Base-by-base conservation (phyloP, 805 yeast genomes). In the Wickerhamomyces kurtzmanii region DNA sequence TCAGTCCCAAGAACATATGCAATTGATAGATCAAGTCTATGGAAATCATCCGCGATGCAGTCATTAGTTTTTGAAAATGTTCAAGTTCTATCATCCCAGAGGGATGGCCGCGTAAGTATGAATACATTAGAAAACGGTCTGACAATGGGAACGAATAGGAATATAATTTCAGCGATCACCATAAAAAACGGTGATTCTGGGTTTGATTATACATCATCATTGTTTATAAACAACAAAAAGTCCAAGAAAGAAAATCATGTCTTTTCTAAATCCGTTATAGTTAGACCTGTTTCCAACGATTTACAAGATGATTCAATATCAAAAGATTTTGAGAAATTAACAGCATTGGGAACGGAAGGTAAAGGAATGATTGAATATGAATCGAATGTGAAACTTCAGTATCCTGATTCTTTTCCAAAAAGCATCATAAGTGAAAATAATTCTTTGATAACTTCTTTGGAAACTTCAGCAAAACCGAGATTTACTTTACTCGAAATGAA, bases 51-150 rank as follows among this genome's bases (percentile, higher is more conserved):
- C 0, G 49, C 62, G 8, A 33, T 59, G 22, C 55, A 62, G 31
- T 33, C 56, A 26, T 33, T 65, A 17, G 52, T 55, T 17, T 57
- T 65, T 49, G 83, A 73, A 39, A 38, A 70, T 19, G 43, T 59
- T 17, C 59, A 62, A 35, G 31, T 59, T 2, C 33, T 68, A 16
- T 53, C 58, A n/a, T 41, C 65, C 28, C 63, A 67, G 27, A 44
- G 57, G 8, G 32, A 42, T 0, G 31, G 36, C 10, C 44, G 53
- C 8, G 39, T 47, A 0, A 42, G 55, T 5, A 68, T 77, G 71
- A 49, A 52, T 12, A 53, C 53, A 4, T 43, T 79, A 5, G 61
- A 55, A 20, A 49, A 55, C 27, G 53, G 65, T 0, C 39, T 75
- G 15, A 53, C 62, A 1, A 53, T 59, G 5, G 66, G 64, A 10